Base-by-base conservation (phyloP, 192 early-diverging fungal species). In the Umbelopsis sp. region DNA sequence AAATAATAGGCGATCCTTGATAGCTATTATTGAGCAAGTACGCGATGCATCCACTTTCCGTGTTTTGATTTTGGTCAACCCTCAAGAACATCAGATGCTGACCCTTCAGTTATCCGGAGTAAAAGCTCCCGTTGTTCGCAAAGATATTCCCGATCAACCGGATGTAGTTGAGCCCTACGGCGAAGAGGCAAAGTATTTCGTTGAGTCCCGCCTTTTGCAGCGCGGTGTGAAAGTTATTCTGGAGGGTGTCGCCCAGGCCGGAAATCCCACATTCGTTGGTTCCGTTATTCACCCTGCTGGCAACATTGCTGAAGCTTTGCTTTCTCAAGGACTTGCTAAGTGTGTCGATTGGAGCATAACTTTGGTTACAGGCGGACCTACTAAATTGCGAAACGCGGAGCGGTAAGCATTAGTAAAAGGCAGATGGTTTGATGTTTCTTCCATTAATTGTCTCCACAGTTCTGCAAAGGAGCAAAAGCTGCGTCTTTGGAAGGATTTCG, bases 151-250 rank as follows among this genome's bases (percentile, higher is more conserved):
- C 20, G 91, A 87, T 58, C 77, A 88, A 35, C 82, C 85, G 5
- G 90, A 93, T 71, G 52, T 90, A 15, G 83, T 91, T 37, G 96
- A 98, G 80, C 96, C 95, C 20, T 97, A 89, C 72, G 91, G 91
- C 66, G 97, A 97, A 73, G 94, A 98, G 77, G 94, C 96, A 12
- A 94, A 92, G 75, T 94, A 81, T 79, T 96, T 97, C 84, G 92
- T 94, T 27, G 98, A 99, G 74, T 74, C 83, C 8, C 92, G 95
- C 49, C 80, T 99, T 27, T 80, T 98, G 68, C 95, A 99, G 73
- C 93, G 93, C 67, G 93, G 94, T 66, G 91, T 99, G 53, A 88
- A 90, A 55, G 88, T 98, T 7, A 79, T 91, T 33, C 74, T 98
- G 46, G 95, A 95, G 78, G 91, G 91, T 27, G 71, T 91, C 53